Conservation (phyloP, 768 basidiomycete species). For the Baorangia bicolor region DNA sequence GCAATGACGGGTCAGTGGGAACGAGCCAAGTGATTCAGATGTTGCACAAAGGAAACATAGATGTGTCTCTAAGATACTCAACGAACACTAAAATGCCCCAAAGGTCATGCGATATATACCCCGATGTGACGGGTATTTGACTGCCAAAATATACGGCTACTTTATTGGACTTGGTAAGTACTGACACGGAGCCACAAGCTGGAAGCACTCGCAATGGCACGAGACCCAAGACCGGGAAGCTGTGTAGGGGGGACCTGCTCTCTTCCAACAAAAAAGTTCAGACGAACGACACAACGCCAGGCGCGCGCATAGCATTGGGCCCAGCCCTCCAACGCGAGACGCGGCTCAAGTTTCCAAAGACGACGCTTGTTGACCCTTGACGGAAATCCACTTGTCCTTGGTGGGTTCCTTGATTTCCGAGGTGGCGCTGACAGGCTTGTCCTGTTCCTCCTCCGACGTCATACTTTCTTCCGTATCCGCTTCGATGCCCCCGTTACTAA, state of each 20-base stretch:
- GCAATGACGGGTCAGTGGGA: not conserved
- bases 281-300: constrained; percentile 4
- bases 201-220: constrained; percentile 20
- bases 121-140: constrained; percentile 4
- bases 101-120: constrained; percentile 9
- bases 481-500: constrained; percentile 57
- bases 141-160: constrained; percentile 19
- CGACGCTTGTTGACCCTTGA: constrained; percentile 49
- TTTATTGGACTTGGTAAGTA: constrained; percentile 25
- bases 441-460: constrained; percentile 67
- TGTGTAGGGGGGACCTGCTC: not conserved
- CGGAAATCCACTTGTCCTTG: constrained; percentile 77
- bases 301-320: not conserved
- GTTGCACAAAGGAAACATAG: not conserved
- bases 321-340: not conserved
- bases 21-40: not conserved
- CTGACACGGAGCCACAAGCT: constrained; percentile 15
- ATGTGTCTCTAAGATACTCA: constrained; percentile 7
- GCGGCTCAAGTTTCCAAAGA: constrained; percentile 12
- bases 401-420: constrained; percentile 28
- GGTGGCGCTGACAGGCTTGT: constrained; percentile 35
- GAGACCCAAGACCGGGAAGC: constrained; percentile 15
- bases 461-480: constrained; percentile 76
- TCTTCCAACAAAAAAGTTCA: constrained; percentile 16
- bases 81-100: not conserved